phyloP scores from a whole-genome alignment of 805 yeast species.

The Saccharomycopsis guyanensis region DNA sequence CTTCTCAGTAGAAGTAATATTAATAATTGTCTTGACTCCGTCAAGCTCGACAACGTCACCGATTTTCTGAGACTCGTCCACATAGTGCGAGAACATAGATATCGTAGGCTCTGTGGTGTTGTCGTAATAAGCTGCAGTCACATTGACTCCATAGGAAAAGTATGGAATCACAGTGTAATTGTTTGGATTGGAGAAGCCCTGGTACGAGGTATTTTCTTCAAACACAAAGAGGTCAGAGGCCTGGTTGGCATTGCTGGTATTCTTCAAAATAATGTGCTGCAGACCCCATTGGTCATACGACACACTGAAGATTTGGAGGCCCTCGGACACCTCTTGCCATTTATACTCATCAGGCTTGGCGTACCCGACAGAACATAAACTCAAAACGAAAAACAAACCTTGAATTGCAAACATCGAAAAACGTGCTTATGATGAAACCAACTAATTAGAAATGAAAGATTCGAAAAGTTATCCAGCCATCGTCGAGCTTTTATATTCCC shows the following conservation, averaged over 20 bases:
- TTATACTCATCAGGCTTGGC: conserved; percentile 2
- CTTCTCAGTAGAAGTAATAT: conserved; percentile 14
- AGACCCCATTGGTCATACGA: conserved; percentile 11
- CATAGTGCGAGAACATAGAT: conserved; percentile 12
- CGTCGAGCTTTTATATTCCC: not conserved
- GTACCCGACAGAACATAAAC: no score
- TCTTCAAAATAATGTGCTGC: conserved; percentile 11
- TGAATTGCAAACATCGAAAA: no score
- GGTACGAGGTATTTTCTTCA: conserved; percentile 10
- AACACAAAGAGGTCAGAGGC: conserved; percentile 4
- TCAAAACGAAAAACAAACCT: no score
- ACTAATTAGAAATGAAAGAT: no score
- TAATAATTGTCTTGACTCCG: conserved; percentile 8
- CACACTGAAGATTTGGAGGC: conserved; percentile 9
- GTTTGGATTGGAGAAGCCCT: conserved; percentile 16
- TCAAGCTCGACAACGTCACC: conserved; percentile 9
- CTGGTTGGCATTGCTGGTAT: conserved; percentile 1
- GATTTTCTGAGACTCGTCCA: conserved; percentile 1
- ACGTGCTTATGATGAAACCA: no score
- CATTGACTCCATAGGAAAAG: conserved; percentile 19
- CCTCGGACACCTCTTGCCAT: conserved; percentile 10
- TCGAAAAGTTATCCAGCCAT: no score
- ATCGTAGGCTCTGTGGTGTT: conserved; percentile 2
- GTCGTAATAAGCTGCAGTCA: conserved; percentile 7
- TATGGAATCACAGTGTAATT: conserved; percentile 18